A percentile compares a stretch with the other conserved stretches of the same genome.
Evolutionary conservation across 768 basidiomycete species (phyloP).

Genomic region (Trametes villosa): DNA sequence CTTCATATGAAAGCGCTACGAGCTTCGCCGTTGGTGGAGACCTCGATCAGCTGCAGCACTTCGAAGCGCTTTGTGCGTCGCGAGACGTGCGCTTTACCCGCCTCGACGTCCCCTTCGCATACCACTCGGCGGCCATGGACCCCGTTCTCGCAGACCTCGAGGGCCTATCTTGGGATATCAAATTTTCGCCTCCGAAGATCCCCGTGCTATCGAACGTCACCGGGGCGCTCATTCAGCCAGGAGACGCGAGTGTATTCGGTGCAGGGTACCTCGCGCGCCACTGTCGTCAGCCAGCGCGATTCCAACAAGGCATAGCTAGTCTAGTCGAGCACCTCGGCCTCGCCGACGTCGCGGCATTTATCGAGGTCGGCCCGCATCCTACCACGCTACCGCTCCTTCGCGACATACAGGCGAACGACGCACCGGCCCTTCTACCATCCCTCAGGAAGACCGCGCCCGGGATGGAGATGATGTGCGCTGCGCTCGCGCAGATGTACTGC

Average conservation of each 20-base stretch:
- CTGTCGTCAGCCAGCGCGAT: constrained; percentile 60
- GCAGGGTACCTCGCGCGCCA: constrained; percentile 61
- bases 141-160: constrained; percentile 57
- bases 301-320: constrained; percentile 52
- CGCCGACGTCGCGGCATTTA: constrained; percentile 49
- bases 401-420: constrained; percentile 30
- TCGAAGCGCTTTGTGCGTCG: constrained; percentile 47
- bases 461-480: constrained; percentile 49
- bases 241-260: constrained; percentile 52
- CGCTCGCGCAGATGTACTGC: constrained; percentile 54
- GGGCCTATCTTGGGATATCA: constrained; percentile 41
- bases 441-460: constrained; percentile 49
- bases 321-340: constrained; percentile 38
- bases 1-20: constrained; percentile 43
- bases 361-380: constrained; percentile 72
- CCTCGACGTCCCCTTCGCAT: constrained; percentile 63
- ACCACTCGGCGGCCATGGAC: constrained; percentile 68
- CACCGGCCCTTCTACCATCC: constrained; percentile 50
- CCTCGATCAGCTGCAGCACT: constrained; percentile 42
- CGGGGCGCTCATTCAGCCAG: constrained; percentile 56
- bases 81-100: constrained; percentile 43
- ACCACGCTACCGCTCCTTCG: constrained; percentile 59
- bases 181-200: constrained; percentile 52
- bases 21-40: constrained; percentile 68
- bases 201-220: constrained; percentile 66